Evolutionary conservation across 2,329 filamentous ascomycete species (phyloP), one percentile per base, ranked within the genome.

Genomic region (Exophiala xenobiotica): DNA sequence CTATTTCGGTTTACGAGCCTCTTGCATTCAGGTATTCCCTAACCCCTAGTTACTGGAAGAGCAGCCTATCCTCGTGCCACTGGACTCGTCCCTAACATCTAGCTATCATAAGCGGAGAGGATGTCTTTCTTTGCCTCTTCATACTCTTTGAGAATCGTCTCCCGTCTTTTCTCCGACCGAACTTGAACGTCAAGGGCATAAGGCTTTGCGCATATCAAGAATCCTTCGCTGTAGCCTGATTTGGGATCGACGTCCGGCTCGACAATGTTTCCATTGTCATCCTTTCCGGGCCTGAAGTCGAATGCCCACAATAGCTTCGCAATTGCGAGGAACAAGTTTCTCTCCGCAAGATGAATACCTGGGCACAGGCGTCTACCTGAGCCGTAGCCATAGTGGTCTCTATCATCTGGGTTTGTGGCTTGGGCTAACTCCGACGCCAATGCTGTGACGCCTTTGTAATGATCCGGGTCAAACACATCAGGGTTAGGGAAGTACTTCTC

Each of bases 381-480:
- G 6, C n/a, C 20, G 26, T 27, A 27, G 6, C 63, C 56, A 40
- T 64, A 64, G 44, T 67, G 63, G 29, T 66, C 61, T 18, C 63
- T 55, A 26, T 64, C 51, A 18, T 57, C 54, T 2, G 62, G 62
- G 39, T 70, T 65, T 5, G 38, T 39, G 7, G 64, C 57, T 4
- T 66, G 68, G 1, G 69, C 68, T 22, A 70, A 70, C 35, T 66
- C 63, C 4, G 65, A 67, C 6, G 63, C 59, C 18, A 66, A 63
- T 6, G 63, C 56, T 1, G 67, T 60, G 40, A 67, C 60, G 23
- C 64, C 46, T 3, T 63, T 49, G 62, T 71, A 75, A 20, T 71
- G 67, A 1, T 63, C 62, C 1, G 73, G 73, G 22, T 71, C 58
- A 59, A 76, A 75, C 4, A 42, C 54, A 29, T 72, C 67, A 0